Evolutionary conservation across 192 early-diverging fungal genomes (phyloP).

Genomic region (Linderina pennispora): DNA sequence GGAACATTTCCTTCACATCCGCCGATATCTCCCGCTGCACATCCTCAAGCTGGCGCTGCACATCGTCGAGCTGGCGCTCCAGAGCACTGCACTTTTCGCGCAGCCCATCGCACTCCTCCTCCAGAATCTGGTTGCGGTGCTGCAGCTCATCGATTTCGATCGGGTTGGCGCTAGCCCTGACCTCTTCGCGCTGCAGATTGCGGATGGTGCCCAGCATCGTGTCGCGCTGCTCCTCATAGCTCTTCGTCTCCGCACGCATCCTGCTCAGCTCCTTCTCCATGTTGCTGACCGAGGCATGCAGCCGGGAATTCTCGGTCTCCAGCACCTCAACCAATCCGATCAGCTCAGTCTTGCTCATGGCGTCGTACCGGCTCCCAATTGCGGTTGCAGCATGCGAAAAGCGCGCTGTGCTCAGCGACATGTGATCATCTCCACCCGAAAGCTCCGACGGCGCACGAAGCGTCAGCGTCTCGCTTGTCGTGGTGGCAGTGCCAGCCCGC

Average conservation of each 20-base stretch:
- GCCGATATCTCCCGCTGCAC: too few relatives aligned
- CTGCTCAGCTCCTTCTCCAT: constrained; percentile 9
- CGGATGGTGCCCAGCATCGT: too few relatives aligned
- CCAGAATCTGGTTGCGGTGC: constrained; percentile 23
- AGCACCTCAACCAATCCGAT: not conserved
- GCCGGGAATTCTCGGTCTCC: constrained; percentile 4
- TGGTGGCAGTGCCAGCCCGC: constrained; percentile 33
- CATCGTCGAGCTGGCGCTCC: constrained; percentile 18
- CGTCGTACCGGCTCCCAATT: not conserved
- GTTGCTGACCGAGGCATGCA: constrained; percentile 2
- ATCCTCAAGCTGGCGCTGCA: constrained; percentile 8
- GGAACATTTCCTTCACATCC: too few relatives aligned
- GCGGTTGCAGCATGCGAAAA: not conserved
- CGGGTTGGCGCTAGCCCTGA: constrained; percentile 6
- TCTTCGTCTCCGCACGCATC: constrained; percentile 12
- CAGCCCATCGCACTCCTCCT: constrained; percentile 31
- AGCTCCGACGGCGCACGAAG: constrained; percentile 32
- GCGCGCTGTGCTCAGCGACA: not conserved
- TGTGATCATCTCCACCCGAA: constrained; percentile 2
- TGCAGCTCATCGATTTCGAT: constrained; percentile 15
- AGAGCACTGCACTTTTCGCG: constrained; percentile 25
- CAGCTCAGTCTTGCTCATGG: constrained; percentile 2
- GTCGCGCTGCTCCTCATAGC: constrained; percentile 29
- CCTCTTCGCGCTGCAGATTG: too few relatives aligned
- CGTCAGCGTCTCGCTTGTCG: constrained; percentile 36